Evolutionary conservation across 495 filamentous ascomycete species (phyloP).

Genomic region (Neurospora sp.): DNA sequence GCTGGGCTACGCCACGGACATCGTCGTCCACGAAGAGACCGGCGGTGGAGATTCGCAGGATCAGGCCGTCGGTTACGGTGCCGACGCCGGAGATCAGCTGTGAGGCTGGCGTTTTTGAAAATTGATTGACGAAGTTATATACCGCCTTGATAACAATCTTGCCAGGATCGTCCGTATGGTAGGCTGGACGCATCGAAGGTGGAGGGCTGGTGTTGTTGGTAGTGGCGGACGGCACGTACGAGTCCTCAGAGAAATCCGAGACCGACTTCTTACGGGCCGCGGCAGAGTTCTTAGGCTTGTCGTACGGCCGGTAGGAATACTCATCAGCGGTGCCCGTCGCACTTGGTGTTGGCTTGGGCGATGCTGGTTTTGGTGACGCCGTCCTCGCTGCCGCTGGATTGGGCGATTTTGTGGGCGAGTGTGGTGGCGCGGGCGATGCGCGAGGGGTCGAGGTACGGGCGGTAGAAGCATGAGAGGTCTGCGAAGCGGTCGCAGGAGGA

Average conservation of each 20-base stretch:
- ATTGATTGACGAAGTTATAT: constrained; percentile 78
- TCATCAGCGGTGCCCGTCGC: constrained; percentile 51
- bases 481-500: constrained; percentile 8
- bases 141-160: constrained; percentile 93
- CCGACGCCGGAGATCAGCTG: constrained; percentile 69
- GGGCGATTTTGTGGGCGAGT: constrained; percentile 1
- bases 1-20: constrained; percentile 69
- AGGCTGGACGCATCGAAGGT: constrained; percentile 60
- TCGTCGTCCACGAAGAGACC: constrained; percentile 97
- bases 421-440: constrained; percentile 7
- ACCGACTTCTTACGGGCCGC: constrained; percentile 38
- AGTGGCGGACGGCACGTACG: constrained; percentile 69
- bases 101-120: constrained; percentile 67
- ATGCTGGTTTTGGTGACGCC: constrained; percentile 3
- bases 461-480: not conserved
- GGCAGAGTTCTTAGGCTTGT: constrained; percentile 50
- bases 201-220: constrained; percentile 83
- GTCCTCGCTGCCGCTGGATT: not conserved
- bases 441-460: not conserved
- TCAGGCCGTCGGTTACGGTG: constrained; percentile 73
- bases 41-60: constrained; percentile 76
- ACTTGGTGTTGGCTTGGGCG: constrained; percentile 30
- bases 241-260: constrained; percentile 71
- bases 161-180: constrained; percentile 78
- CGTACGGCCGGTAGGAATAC: constrained; percentile 77